Evolutionary conservation across 441 rosid genomes (phyloP).

Genomic region (Adansonia gregorii): DNA sequence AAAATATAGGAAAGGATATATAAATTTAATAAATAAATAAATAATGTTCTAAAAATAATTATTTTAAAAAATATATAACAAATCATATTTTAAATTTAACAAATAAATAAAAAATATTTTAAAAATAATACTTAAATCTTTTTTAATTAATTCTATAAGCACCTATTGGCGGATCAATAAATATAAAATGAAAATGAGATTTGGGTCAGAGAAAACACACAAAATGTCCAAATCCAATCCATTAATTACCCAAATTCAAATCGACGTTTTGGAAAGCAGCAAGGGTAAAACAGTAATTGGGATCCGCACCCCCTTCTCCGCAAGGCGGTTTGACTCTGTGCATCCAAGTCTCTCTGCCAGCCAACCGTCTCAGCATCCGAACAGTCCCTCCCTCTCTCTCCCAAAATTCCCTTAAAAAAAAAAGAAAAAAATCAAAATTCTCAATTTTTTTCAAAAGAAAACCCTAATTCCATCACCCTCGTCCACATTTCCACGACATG

Average conservation of each 20-base stretch:
- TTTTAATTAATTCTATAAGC: no score
- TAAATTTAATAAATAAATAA: no score
- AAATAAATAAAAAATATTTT: no score
- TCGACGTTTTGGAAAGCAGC: background rate
- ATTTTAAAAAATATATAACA: no score
- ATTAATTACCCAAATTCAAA: no score
- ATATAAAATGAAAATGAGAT: background rate
- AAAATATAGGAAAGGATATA: no score
- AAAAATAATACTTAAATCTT: no score
- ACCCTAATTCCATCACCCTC: background rate
- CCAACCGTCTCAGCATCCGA: slow-evolving; percentile 12
- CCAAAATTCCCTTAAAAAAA: background rate
- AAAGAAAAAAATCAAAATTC: background rate
- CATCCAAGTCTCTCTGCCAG: slow-evolving; percentile 18
- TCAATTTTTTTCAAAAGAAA: background rate
- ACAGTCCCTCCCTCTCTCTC: background rate
- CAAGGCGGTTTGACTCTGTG: slow-evolving; percentile 22
- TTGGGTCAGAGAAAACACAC: background rate
- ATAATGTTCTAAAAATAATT: no score
- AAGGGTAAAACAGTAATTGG: background rate
- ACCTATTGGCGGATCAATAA: background rate
- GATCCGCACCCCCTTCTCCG: background rate
- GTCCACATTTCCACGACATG: slow-evolving; percentile 38
- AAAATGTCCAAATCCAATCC: background rate
- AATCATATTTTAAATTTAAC: no score